phyloP scores from a whole-genome alignment of 768 basidiomycete genomes.

The Hysterangium stoloniferum region DNA sequence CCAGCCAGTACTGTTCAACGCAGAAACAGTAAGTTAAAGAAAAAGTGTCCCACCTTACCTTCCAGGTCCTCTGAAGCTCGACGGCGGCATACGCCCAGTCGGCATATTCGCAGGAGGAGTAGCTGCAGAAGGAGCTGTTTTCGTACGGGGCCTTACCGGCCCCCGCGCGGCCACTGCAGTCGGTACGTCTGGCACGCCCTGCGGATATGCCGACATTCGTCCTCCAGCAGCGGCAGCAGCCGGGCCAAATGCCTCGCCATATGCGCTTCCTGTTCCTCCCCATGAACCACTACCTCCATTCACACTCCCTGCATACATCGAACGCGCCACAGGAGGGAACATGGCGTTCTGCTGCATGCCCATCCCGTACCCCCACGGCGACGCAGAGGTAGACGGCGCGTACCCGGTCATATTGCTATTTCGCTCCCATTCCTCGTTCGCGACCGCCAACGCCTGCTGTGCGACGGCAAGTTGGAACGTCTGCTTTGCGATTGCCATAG shows the following conservation, averaged over 20 bases:
- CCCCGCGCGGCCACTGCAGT: background rate
- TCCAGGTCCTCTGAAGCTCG: constrained; percentile 9
- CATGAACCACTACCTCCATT: constrained; percentile 17
- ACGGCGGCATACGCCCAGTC: constrained; percentile 3
- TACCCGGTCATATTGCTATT: constrained; percentile 34
- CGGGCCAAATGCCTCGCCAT: constrained; percentile 58
- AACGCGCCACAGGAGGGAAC: constrained; percentile 41
- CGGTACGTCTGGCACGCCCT: background rate
- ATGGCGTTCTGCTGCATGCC: constrained; percentile 39
- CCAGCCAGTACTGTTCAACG: too few species aligned
- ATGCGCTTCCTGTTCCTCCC: constrained; percentile 58
- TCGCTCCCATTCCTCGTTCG: constrained; percentile 90
- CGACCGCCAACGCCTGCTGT: constrained; percentile 81
- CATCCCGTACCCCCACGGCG: constrained; percentile 22
- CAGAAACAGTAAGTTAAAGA: too few species aligned
- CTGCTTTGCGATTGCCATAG: constrained; percentile 81
- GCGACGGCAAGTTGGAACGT: constrained; percentile 87
- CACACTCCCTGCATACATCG: constrained; percentile 47
- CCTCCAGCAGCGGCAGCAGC: constrained; percentile 17
- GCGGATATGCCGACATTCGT: background rate
- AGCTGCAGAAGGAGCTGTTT: constrained; percentile 23
- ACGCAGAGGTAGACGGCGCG: constrained; percentile 2
- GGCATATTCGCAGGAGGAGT: constrained; percentile 15
- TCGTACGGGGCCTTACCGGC: constrained; percentile 25
- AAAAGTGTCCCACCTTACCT: too few species aligned